Evolutionary conservation across 2,329 filamentous ascomycete genomes (phyloP), one percentile per base, ranked within the genome.

Genomic region (Aaosphaeria pasadenensis): DNA sequence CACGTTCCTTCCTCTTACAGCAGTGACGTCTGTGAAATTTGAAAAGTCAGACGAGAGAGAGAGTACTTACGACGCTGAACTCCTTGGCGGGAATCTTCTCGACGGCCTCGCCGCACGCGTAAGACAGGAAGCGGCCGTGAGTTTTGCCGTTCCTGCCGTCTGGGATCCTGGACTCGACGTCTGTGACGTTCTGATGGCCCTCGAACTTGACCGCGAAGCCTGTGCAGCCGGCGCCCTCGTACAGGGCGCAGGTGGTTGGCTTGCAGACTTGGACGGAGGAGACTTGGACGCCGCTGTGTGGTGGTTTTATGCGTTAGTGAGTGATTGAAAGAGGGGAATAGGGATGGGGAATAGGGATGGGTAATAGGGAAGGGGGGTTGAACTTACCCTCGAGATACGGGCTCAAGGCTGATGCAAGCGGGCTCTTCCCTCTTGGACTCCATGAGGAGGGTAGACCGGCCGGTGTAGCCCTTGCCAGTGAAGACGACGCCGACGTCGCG

Each of bases 401-500:
- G 17, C 17, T 24, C 17, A 24, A 24, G 33, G 33, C 9, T 36
- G 33, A 36, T 36, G 33, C 33, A 36, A 24, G 17, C 17, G 17
- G 17, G 17, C 17, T 24, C 17, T 24, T 24, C 17, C 17, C 17
- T 24, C 41, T 52, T 57, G 41, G 48, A 30, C 46, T 52, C 47
- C 11, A 60, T 39, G 30, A 62, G 24, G 38, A 49, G 52, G 4
- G 44, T 38, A 29, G 46, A 36, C n/a, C 31, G 29, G 7, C 53
- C 57, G 4, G 45, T 24, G 46, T 47, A 60, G 42, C 52, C 43
- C n/a, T 32, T 17, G 35, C 50, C 17, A 1, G 44, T 30, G 44
- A 51, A 59, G 33, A 55, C 39, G 5, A 53, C 47, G 33, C 59
- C 58, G 11, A 59, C 49, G 30, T 62, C 58, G 38, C 51, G 52